Base-by-base conservation (phyloP, 768 basidiomycete genomes). In the Boletus rubescentipes region DNA sequence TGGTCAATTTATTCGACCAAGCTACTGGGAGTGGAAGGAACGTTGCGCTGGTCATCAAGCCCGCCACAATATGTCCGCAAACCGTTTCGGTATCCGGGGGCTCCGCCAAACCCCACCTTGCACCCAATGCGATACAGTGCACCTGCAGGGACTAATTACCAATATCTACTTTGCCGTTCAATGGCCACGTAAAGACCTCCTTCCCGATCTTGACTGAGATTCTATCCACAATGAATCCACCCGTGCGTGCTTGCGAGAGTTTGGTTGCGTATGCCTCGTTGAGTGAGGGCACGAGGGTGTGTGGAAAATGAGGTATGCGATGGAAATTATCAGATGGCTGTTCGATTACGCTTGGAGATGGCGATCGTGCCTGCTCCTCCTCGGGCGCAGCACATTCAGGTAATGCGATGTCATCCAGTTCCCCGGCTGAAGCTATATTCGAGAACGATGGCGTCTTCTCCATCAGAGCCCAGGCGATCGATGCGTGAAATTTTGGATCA, bases 381-480 rank as follows among this genome's bases (percentile, higher is more conserved):
- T 44, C 50, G 37, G 47, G 46, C 31, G 45, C 21, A 45, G 16
- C 16, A 23, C 45, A 30, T 30, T 31, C 53, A 18, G 40, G 9
- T 20, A 31, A 29, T 12, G 44, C 39, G 46, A 53, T 38, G 18
- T 54, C 56, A n/a, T 44, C 51, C 35, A 35, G 38, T 23, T 49
- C 49, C 11, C 21, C 52, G 18, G 42, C 20, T 9, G 63, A 51
- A 16, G 53, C 21, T 53, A 48, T 37, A 41, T 54, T 29, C 34
- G 48, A 41, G 6, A 49, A 38, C 3, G 56, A 31, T 9, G 57
- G 41, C 31, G 51, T 16, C 38, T 57, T 56, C 32, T 81, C 75
- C 46, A 92, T 79, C 40, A 93, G 76, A 14, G 86, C 84, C 94
- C 95, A 97, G 10, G 85, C 92, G 50, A 97, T 84, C 2, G 93